Base-by-base conservation (phyloP, 768 basidiomycete species). In the Krasilnikovozyma curviuscula region DNA sequence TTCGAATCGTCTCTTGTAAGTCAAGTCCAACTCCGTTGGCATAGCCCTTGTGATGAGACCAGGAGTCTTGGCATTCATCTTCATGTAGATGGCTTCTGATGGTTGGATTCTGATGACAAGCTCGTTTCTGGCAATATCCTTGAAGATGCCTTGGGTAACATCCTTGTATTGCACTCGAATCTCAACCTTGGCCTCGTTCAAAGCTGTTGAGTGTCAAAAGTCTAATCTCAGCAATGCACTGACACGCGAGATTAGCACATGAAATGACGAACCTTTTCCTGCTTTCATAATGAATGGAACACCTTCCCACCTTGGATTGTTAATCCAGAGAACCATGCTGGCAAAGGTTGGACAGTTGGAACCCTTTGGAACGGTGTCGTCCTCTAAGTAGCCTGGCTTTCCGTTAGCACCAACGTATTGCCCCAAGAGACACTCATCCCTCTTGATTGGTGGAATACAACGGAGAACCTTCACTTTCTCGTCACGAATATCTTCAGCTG, bases 391-490 rank as follows among this genome's bases (percentile, higher is more conserved):
- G n/a, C 91, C 91, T n/a, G 93, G 89, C 66, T 95, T 93, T 52
- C 60, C 63, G 41, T 58, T 57, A 24, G 80, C 79, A 30, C 71
- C 69, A 43, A 83, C 81, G 63, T 98, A 98, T 66, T 98, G 91
- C 9, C 93, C 91, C 45, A 98, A 76, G 40, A 98, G 77, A 28
- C 78, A 79, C 59, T 97, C 88, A 46, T 71, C 66, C 30, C 66
- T 67, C 55, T 74, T 70, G 57, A 97, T 77, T 12, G 89, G 76
- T 43, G 83, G 78, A 59, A 98, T 95, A 40, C 76, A 73, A 30
- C 89, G 81, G 42, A 98, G 73, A 23, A 95, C 85, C 71, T 98
- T 98, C 66, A 95, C 89, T 81, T 98, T 98, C 68, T 98, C 93
- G 62, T 97, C 86, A 46, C 91, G 84, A 60, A 98, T 85, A 63